Percentiles rank a stretch among this genome's conserved stretches.
Conservation (phyloP, 192 early-diverging fungal species). For the Coemansia sp. region DNA sequence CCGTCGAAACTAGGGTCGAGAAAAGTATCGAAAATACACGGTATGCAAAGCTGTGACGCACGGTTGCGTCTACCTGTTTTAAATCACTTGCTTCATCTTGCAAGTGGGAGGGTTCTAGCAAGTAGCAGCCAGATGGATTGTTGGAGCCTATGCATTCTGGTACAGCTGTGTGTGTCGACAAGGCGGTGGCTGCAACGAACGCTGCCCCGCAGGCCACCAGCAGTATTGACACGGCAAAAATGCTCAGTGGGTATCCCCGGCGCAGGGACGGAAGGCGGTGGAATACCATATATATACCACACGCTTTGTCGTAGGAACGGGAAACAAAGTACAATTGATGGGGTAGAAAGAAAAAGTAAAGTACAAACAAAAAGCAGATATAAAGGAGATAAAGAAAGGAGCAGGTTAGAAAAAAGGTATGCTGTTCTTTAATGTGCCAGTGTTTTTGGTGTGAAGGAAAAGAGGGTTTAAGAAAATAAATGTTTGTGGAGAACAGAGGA, state of each 20-base stretch:
- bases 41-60: background rate
- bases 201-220: background rate
- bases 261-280: background rate
- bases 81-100: background rate
- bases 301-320: background rate
- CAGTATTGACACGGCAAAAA: background rate
- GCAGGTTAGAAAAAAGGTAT: background rate
- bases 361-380: background rate
- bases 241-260: background rate
- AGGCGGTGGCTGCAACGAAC: background rate
- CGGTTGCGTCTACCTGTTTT: background rate
- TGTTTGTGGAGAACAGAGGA: background rate
- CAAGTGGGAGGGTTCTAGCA: background rate
- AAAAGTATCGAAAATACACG: background rate
- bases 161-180: too few species aligned
- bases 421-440: background rate
- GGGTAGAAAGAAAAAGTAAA: background rate
- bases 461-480: background rate
- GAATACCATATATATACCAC: background rate
- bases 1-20: slow-evolving; percentile 7
- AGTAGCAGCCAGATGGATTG: background rate
- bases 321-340: background rate
- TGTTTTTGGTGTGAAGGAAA: background rate
- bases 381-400: background rate
- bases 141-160: background rate